Evolutionary conservation across 768 basidiomycete species (phyloP).

Genomic region (Calvatia gigantea): DNA sequence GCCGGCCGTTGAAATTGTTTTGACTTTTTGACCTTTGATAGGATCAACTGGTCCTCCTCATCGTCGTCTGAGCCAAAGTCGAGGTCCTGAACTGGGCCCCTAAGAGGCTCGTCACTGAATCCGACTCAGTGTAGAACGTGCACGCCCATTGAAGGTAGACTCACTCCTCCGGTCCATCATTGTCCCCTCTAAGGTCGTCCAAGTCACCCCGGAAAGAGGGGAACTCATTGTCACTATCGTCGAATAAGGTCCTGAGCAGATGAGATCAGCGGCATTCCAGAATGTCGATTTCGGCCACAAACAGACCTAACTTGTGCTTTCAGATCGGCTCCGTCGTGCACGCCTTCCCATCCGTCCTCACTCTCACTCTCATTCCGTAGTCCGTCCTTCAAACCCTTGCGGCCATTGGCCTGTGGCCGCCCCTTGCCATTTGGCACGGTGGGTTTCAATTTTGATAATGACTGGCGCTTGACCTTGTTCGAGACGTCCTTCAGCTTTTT

Average conservation of each 20-base stretch:
- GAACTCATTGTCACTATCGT: constrained; percentile 39
- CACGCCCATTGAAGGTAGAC: background rate
- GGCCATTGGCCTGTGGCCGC: constrained; percentile 13
- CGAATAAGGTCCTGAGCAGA: constrained; percentile 38
- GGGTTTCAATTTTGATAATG: constrained; percentile 18
- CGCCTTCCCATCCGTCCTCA: constrained; percentile 62
- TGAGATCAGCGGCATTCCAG: background rate
- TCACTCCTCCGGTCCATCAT: constrained; percentile 36
- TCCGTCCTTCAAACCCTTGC: constrained; percentile 10
- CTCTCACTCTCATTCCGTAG: constrained; percentile 24
- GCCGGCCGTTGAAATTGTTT: constrained; percentile 46
- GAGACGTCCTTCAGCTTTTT: constrained; percentile 45
- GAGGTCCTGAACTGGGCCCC: constrained; percentile 53
- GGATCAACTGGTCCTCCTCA: constrained; percentile 33
- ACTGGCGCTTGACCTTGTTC: constrained; percentile 34
- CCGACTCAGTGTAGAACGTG: constrained; percentile 7
- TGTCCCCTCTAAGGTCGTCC: constrained; percentile 49
- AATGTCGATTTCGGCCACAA: constrained; percentile 2
- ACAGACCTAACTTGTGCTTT: constrained; percentile 39
- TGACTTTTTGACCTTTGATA: constrained; percentile 44
- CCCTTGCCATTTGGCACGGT: constrained; percentile 14
- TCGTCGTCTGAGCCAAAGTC: constrained; percentile 65
- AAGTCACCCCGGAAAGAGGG: constrained; percentile 38
- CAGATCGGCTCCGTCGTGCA: constrained; percentile 46
- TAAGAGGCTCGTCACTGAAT: constrained; percentile 47